phyloP scores from a whole-genome alignment of 2,329 filamentous ascomycete genomes.

The Aspergillus candidus region DNA sequence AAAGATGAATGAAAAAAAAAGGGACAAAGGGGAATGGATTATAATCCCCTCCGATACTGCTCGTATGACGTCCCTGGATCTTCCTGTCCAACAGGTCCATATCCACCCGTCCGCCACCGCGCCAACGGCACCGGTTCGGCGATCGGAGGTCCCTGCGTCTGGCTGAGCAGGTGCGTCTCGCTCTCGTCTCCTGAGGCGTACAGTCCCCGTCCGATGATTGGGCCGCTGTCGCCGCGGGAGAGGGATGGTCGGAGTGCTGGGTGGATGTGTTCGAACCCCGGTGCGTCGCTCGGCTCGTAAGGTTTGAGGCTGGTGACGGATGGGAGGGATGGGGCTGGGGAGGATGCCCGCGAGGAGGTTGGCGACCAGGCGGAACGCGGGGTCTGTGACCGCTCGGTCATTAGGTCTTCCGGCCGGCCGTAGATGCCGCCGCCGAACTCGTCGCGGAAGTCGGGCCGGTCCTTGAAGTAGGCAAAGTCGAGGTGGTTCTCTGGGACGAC shows the following conservation, averaged over 20 bases:
- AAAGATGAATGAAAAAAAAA: conserved; percentile 1
- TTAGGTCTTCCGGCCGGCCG: conserved; percentile 40
- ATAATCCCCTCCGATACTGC: conserved; percentile 24
- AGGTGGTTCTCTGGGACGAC: conserved; percentile 79
- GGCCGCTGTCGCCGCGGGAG: conserved; percentile 20
- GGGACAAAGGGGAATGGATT: conserved; percentile 2
- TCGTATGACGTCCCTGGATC: conserved; percentile 32
- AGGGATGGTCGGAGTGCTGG: conserved; percentile 33
- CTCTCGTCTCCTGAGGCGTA: conserved; percentile 37
- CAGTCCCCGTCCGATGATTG: conserved; percentile 15
- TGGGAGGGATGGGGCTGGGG: conserved; percentile 34
- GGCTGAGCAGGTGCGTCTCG: conserved; percentile 31
- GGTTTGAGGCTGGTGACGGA: conserved; percentile 22
- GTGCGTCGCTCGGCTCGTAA: conserved; percentile 21
- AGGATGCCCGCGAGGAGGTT: conserved; percentile 35
- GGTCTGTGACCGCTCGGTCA: conserved; percentile 41
- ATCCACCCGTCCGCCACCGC: conserved; percentile 32
- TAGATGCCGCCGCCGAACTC: conserved; percentile 71
- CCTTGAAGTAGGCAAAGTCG: conserved; percentile 88
- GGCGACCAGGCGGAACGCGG: conserved; percentile 37
- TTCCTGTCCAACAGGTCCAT: conserved; percentile 35
- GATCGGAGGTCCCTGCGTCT: conserved; percentile 30
- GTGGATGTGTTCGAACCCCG: conserved; percentile 23
- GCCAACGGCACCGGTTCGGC: conserved; percentile 20
- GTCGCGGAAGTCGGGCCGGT: conserved; percentile 78